A percentile compares a stretch with the other conserved stretches of the same genome.
Evolutionary conservation across 2,329 filamentous ascomycete genomes (phyloP).

Genomic region (Thielaviopsis euricoi): DNA sequence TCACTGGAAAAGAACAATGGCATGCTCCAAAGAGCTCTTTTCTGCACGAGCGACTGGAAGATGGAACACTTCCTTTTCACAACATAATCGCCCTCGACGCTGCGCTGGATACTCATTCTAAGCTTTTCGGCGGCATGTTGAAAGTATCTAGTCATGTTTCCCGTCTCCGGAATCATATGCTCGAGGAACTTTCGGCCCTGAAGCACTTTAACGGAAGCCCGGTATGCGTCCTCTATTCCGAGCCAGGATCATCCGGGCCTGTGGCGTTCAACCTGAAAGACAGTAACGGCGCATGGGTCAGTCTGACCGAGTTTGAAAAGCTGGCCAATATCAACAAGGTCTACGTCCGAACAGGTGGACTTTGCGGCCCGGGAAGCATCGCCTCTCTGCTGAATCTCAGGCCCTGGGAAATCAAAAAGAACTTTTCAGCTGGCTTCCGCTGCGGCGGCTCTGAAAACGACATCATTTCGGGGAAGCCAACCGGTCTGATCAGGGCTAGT

Average conservation of each 20-base stretch:
- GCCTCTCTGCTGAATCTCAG: conserved; percentile 55
- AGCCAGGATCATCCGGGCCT: conserved; percentile 47
- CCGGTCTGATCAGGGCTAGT: conserved; percentile 71
- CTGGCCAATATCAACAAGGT: conserved; percentile 62
- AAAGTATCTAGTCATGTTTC: conserved; percentile 54
- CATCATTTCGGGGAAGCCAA: conserved; percentile 68
- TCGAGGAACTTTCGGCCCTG: conserved; percentile 39
- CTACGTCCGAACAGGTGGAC: conserved; percentile 70
- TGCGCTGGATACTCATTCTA: conserved; percentile 38
- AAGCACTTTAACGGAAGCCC: conserved; percentile 50
- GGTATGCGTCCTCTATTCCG: conserved; percentile 52
- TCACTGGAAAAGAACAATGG: conserved; percentile 21
- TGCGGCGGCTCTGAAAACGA: conserved; percentile 67
- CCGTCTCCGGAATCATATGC: conserved; percentile 43
- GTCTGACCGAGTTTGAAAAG: conserved; percentile 75
- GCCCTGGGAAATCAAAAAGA: conserved; percentile 66
- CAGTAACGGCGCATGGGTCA: conserved; percentile 54
- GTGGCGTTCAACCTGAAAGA: conserved; percentile 71
- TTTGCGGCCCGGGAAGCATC: conserved; percentile 85
- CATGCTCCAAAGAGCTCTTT: conserved; percentile 20
- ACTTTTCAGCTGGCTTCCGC: conserved; percentile 70
- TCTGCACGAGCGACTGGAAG: conserved; percentile 45
- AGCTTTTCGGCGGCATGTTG: conserved; percentile 40
- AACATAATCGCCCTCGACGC: conserved; percentile 45
- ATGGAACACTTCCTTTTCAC: conserved; percentile 50